Conservation (phyloP, 805 yeast genomes). For the Kazachstania psychrophila region DNA sequence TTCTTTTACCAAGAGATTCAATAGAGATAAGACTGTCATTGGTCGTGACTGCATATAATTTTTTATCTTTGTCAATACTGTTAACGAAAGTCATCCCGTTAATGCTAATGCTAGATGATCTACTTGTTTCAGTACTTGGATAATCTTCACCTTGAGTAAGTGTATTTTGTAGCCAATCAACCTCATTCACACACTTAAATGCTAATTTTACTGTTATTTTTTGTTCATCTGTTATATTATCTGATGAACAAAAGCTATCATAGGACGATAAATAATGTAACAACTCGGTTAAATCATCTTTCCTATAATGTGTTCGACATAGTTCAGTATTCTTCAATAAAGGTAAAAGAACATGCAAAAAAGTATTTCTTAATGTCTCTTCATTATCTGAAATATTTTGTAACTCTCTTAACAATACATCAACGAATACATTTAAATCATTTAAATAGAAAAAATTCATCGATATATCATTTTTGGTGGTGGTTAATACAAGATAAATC, state of each 20-base stretch:
- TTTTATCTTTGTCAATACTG: neutral
- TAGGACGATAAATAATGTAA: constrained; percentile 37
- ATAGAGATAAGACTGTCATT: constrained; percentile 22
- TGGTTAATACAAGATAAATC: constrained; percentile 61
- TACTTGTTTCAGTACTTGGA: constrained; percentile 9
- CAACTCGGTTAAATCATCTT: constrained; percentile 41
- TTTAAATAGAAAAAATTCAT: constrained; percentile 67
- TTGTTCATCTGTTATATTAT: constrained; percentile 18
- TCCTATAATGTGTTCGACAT: constrained; percentile 47
- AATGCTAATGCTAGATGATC: constrained; percentile 19
- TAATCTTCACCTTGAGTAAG: constrained; percentile 4
- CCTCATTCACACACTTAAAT: constrained; percentile 28
- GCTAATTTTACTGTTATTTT: constrained; percentile 37
- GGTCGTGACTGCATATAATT: constrained; percentile 1
- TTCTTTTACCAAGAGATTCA: constrained; percentile 30
- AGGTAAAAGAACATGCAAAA: constrained; percentile 66
- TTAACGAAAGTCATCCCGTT: constrained; percentile 11
- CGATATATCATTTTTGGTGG: constrained; percentile 40
- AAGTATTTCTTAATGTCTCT: constrained; percentile 55
- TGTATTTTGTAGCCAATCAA: constrained; percentile 27
- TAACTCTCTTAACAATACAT: constrained; percentile 73
- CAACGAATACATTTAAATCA: constrained; percentile 75
- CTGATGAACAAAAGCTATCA: constrained; percentile 21
- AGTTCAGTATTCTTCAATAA: constrained; percentile 59
- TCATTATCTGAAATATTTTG: constrained; percentile 55